Evolutionary conservation across 2,329 filamentous ascomycete genomes (phyloP), one percentile per base, ranked within the genome.

Genomic region (Sclerotinia minor): DNA sequence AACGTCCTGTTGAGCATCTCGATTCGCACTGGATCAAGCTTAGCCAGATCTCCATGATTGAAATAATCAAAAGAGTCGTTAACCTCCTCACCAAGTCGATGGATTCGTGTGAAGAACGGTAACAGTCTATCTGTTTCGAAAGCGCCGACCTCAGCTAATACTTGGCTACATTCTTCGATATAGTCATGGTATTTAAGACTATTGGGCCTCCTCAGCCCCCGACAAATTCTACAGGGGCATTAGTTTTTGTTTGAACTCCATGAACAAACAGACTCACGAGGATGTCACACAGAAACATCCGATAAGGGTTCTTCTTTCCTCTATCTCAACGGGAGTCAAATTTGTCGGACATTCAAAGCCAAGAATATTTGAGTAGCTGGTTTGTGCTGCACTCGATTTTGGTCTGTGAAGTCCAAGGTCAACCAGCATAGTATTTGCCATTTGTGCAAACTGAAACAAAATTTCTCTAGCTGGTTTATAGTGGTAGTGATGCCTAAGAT

Each of bases 371-470:
- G 53, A 65, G 21, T 50, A 53, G 19, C n/a, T 59, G 9, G 45
- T 32, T 35, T 24, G 29, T 35, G n/a, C 9, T 29, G 44, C 52
- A 38, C 38, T 29, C 11, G 2, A 5, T 19, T 63, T 32, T 32
- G 64, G 45, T 64, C 70, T 68, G 54, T 74, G 71, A 26, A 76
- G 73, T 35, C 71, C 72, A 11, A 78, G 67, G 47, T 78, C 77
- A 15, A 74, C 69, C 9, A 73, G 71, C 72, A 78, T 74, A 24
- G 73, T 65, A 24, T 73, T 72, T 21, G 74, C 74, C 47, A 78
- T 72, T 59, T 78, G 75, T 15, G 71, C 71, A 26, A 78, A 70
- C 54, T 78, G 77, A 59, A 77, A 76, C 26, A 77, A 70, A 65
- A 77, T 76, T 55, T 77, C 71, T 1, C 69, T 74, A 13, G 72